Base-by-base conservation (phyloP, 2,329 filamentous ascomycete species). In the Sclerotinia trifoliorum region DNA sequence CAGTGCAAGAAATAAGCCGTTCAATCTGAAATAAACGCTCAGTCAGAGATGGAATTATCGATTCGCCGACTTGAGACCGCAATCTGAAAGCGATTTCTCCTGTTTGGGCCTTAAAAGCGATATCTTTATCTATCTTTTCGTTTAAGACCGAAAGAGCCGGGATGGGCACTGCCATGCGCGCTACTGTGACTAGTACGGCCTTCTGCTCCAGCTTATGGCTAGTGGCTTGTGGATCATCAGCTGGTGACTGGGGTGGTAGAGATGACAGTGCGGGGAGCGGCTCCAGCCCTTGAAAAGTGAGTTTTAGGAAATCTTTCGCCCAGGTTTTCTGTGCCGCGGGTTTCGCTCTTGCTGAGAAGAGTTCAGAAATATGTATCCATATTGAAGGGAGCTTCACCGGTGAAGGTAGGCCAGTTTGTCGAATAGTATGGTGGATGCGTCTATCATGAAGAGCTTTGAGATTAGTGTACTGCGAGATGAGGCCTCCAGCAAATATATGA, bases 1-100 rank as follows among this genome's bases (percentile, higher is more conserved):
- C 84, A 35, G 93, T 82, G 74, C 91, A 92, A 55, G 85, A 84
- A 51, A 92, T 88, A 39, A 95, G 83, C 26, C 89, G 86, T 74
- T 91, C 87, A 68, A 95, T 88, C 84, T 63, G 83, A 81, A 70
- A 83, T 81, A 75, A 62, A 26, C 73, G 73, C 51, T 77, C 73
- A n/a, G 73, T 70, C 6, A 78, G 72, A 32, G 65, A 63, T 13
- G 73, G 65, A 48, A 78, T 73, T 48, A 77, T 65, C 10, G 75
- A 69, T 61, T 75, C 74, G 19, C 77, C 77, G 54, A 78, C 65
- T 60, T 69, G 70, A 52, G 73, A 75, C 11, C 72, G 72, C n/a
- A 78, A 67, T 2, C 76, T 74, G 55, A 78, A 73, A 15, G 76
- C 75, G 61, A 78, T 75, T 7, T 70, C 69, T 11, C 75, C 75